phyloP scores from a whole-genome alignment of 2,329 filamentous ascomycete genomes.

The Talaromyces islandicus region DNA sequence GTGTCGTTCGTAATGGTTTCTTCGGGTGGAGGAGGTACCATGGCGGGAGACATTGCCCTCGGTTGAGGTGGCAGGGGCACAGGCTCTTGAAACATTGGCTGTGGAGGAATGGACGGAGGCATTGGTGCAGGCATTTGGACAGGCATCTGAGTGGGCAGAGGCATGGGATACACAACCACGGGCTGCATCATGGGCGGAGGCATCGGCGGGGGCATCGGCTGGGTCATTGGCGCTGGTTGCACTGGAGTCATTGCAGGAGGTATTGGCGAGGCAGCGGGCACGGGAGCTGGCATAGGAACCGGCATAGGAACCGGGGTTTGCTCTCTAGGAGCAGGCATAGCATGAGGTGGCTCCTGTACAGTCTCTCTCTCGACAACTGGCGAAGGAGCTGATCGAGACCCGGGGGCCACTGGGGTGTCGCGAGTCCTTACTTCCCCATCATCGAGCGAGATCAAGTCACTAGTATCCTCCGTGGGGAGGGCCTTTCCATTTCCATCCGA shows the following conservation, averaged over 20 bases:
- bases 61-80: not conserved
- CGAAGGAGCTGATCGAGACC: not conserved
- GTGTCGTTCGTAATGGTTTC: not conserved
- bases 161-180: not conserved
- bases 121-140: not conserved
- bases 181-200: not conserved
- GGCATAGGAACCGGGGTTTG: constrained; percentile 1
- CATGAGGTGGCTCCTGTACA: not conserved
- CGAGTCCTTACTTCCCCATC: not conserved
- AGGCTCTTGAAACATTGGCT: not conserved
- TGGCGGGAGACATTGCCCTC: not conserved
- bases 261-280: not conserved
- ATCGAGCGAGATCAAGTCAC: not conserved
- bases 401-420: not conserved
- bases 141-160: not conserved
- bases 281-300: not conserved
- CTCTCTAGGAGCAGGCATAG: not conserved
- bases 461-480: not conserved
- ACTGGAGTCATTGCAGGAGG: not conserved
- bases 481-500: not conserved
- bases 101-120: not conserved
- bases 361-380: not conserved
- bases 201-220: not conserved
- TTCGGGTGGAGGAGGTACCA: not conserved
- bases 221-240: not conserved